Percentiles rank a stretch among this genome's conserved stretches.
Evolutionary conservation across 306 rosid genomes (phyloP).

Genomic region (Cucumis melo): DNA sequence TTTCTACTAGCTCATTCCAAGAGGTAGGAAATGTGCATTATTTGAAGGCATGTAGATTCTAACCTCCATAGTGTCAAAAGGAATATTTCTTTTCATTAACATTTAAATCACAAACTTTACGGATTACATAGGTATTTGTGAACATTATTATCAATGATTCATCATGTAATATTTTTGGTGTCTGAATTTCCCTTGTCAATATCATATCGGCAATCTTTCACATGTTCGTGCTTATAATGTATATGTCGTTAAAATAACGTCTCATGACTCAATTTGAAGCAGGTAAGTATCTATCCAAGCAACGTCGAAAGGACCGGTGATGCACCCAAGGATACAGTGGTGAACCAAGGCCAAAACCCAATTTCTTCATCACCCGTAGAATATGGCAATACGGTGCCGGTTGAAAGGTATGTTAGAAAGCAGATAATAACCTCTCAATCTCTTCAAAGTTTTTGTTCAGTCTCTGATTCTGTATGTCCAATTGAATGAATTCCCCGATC

Average conservation of each 20-base stretch:
- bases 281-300: conserved; percentile 23
- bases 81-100: neutral
- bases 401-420: conserved; percentile 26
- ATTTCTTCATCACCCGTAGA: conserved; percentile 9
- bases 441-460: neutral
- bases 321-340: neutral
- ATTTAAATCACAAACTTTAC: neutral
- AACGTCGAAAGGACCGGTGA: neutral
- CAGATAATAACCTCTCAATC: neutral
- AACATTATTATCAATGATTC: neutral
- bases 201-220: neutral
- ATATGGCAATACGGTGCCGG: conserved; percentile 17
- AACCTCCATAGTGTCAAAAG: neutral
- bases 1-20: conserved; percentile 26
- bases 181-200: neutral
- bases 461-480: neutral
- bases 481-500: neutral
- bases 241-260: neutral
- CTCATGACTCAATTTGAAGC: conserved; percentile 3
- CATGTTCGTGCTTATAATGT: neutral
- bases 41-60: neutral
- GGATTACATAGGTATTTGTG: neutral
- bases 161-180: neutral
- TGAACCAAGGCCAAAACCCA: neutral
- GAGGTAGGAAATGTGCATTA: conserved; percentile 31